Conservation (phyloP, 345 rosid genomes). For the Lepidium sativum region DNA sequence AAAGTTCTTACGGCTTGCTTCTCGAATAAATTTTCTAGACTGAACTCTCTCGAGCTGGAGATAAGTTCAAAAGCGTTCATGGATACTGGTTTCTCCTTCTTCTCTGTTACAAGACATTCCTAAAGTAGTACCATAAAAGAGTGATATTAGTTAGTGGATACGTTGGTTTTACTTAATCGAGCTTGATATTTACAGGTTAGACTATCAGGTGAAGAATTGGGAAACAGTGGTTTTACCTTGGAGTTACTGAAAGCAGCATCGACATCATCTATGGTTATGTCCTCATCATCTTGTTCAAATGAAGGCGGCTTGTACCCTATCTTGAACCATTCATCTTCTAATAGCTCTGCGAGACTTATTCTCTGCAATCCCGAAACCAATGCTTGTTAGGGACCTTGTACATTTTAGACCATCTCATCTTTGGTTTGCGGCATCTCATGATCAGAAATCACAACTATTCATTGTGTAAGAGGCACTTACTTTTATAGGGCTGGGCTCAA, state of each 20-base stretch:
- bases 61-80: constrained; percentile 97
- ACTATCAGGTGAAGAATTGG: neutral
- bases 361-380: constrained; percentile 38
- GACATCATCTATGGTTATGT: constrained; percentile 66
- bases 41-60: constrained; percentile 64
- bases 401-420: neutral
- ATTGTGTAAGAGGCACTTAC: constrained; percentile 34
- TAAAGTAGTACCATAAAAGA: constrained; percentile 27
- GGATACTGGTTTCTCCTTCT: constrained; percentile 75
- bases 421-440: neutral
- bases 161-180: neutral
- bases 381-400: no score
- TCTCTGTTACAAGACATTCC: constrained; percentile 75
- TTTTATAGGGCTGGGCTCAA: constrained; percentile 71
- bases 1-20: constrained; percentile 40
- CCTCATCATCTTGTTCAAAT: constrained; percentile 68
- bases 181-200: neutral
- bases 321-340: constrained; percentile 90
- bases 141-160: neutral
- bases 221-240: constrained; percentile 30
- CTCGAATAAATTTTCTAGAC: constrained; percentile 83
- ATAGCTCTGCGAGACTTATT: constrained; percentile 57
- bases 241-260: constrained; percentile 79
- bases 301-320: constrained; percentile 66
- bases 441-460: no score